phyloP scores from a whole-genome alignment of 257 asterid genomes.

The Solanum medicagineum region DNA sequence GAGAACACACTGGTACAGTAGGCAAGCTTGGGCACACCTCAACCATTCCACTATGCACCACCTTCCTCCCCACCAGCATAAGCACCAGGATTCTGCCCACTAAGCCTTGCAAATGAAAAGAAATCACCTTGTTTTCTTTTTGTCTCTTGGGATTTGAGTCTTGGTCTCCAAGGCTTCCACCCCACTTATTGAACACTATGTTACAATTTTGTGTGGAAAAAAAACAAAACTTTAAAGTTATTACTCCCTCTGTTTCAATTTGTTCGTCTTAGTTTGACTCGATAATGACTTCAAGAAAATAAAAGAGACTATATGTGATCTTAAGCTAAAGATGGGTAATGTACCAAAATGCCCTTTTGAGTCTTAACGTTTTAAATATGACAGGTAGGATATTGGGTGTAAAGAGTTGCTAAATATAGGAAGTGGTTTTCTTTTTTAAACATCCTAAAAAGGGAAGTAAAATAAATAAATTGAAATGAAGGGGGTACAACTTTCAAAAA shows the following conservation, averaged over 20 bases:
- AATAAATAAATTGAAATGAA: not conserved
- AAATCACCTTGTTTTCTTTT: not conserved
- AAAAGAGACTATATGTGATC: not conserved
- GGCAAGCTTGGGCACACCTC: not conserved
- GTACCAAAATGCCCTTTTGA: not conserved
- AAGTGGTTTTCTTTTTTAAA: not conserved
- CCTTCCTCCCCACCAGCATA: not conserved
- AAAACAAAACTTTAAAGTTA: not conserved
- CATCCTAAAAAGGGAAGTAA: not conserved
- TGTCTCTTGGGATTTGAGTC: not conserved
- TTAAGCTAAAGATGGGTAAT: not conserved
- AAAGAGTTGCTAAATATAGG: not conserved
- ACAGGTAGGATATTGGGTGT: not conserved
- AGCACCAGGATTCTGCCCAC: not conserved
- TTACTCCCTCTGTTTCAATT: not conserved
- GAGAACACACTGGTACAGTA: not conserved
- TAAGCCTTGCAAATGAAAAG: not conserved
- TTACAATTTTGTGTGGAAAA: not conserved
- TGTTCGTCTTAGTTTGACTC: not conserved
- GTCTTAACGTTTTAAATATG: not conserved
- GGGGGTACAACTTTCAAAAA: not conserved
- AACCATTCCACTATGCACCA: not conserved
- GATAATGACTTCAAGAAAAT: not conserved
- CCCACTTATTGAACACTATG: not conserved
- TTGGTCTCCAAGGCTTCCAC: not conserved